Conservation (phyloP, 129 eudicot genomes). For the Rutidosis leptorrhynchoides region DNA sequence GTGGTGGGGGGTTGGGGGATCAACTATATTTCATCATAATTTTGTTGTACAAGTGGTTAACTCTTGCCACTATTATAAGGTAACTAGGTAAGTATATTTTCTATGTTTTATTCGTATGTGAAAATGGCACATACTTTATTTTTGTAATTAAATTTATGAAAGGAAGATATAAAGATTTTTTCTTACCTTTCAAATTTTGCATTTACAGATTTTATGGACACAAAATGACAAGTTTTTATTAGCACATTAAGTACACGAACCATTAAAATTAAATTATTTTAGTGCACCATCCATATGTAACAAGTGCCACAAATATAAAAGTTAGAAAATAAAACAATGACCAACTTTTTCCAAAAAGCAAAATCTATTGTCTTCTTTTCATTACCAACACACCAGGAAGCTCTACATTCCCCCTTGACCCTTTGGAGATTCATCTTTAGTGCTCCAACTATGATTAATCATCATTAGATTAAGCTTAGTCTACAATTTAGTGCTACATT, state of each 20-base stretch:
- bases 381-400: conserved; percentile 10
- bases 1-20: too few species aligned
- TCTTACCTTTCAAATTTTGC: too few species aligned
- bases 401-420: conserved; percentile 13
- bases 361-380: conserved; percentile 3
- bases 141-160: too few species aligned
- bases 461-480: neutral
- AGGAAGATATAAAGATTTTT: too few species aligned
- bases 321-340: neutral
- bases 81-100: neutral
- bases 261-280: too few species aligned
- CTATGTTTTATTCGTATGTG: neutral
- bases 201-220: neutral
- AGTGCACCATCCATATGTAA: neutral
- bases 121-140: neutral
- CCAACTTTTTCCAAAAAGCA: conserved; percentile 10
- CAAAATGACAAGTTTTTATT: neutral
- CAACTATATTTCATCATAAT: too few species aligned
- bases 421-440: conserved; percentile 11
- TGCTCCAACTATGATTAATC: conserved; percentile 4
- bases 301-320: neutral
- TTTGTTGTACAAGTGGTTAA: neutral
- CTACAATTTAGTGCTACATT: neutral
- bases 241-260: too few species aligned
- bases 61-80: neutral